Evolutionary conservation across 257 asterid genomes (phyloP).

Genomic region (Solanum sparsipilum): DNA sequence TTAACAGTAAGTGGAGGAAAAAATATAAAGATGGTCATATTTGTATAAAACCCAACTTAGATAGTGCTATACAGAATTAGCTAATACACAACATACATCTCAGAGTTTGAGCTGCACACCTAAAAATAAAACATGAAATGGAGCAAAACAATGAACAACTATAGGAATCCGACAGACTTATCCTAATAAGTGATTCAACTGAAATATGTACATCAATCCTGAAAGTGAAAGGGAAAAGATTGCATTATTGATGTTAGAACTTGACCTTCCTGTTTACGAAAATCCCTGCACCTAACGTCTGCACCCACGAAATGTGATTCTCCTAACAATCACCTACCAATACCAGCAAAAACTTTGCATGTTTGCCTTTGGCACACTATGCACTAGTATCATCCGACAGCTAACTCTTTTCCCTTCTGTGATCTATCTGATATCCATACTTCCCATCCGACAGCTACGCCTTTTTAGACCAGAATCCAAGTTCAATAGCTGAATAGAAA

Average conservation of each 20-base stretch:
- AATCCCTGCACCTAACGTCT: conserved; percentile 7
- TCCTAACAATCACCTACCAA: conserved; percentile 28
- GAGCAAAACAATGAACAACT: background rate
- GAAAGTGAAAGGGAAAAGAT: background rate
- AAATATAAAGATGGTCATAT: background rate
- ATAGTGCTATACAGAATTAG: background rate
- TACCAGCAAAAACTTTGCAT: conserved; percentile 34
- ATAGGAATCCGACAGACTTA: background rate
- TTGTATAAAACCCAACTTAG: background rate
- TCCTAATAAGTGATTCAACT: background rate
- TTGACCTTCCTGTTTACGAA: background rate
- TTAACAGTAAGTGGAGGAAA: background rate
- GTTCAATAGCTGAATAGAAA: background rate
- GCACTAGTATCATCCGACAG: conserved; percentile 22
- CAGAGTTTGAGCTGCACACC: background rate
- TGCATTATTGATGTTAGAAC: conserved; percentile 21
- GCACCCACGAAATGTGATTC: conserved; percentile 3
- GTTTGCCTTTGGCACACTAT: conserved; percentile 39
- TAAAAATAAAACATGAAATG: background rate
- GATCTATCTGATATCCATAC: background rate
- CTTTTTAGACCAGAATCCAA: background rate
- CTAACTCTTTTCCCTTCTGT: background rate
- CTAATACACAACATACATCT: background rate
- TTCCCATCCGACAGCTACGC: background rate
- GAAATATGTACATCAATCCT: conserved; percentile 14